Evolutionary conservation across 257 asterid species (phyloP), one percentile per base, ranked within the genome.

Genomic region (Echites panduratus): DNA sequence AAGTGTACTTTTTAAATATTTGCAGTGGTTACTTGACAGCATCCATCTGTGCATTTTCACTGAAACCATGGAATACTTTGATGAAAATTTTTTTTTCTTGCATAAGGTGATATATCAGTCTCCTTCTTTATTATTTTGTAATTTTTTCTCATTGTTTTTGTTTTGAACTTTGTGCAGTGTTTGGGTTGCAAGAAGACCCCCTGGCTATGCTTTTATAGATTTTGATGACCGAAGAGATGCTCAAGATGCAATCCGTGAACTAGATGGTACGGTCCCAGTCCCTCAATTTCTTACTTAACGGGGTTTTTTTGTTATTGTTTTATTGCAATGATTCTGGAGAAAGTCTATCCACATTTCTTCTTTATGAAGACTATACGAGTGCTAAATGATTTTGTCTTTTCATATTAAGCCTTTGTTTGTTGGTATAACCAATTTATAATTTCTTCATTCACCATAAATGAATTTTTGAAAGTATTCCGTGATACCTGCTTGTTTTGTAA

Each of bases 181-280:
- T 63, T 93, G 98, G 98, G 98, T 93, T 87, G 98, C 98, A 69
- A 85, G 97, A 77, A 86, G 98, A 72, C 98, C 96, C 54, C 98
- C 98, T 61, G 98, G 98, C 78, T 90, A 92, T 74, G 98, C 97
- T 49, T 93, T 93, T 82, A 78, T 93, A 68, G 98, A 93, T 71
- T 93, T 93, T 75, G 98, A 93, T 72, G 98, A 93, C 81, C 79
- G 79, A 64, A 86, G 97, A 78, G 98, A 93, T 85, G 98, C 98
- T 32, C 90, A 87, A 78, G 98, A 93, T 84, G 98, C 98, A 44
- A 93, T 93, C 66, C 87, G 86, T 69, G 96, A 85, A 49, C 68
- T 93, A 62, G 98, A 93, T 81, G 95, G 98, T 92, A 78, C 57
- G 76, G 3, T 56, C 53, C 29, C 8, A 10, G 3, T 56, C 53